phyloP scores from a whole-genome alignment of 257 asterid species.

The Ligustrum vulgare region DNA sequence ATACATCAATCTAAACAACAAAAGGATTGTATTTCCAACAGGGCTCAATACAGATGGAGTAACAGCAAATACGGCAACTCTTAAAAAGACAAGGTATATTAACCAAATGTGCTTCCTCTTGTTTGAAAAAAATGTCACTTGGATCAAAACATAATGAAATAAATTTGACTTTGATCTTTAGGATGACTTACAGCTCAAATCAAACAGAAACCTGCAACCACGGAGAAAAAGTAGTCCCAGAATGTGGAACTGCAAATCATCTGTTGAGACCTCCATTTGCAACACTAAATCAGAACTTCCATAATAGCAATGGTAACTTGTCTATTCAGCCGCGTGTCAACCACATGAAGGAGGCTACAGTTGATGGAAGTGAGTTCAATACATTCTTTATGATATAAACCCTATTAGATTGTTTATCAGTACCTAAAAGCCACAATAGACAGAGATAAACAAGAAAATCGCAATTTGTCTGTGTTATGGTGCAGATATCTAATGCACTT shows the following conservation, averaged over 20 bases:
- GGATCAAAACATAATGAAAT: conserved; percentile 13
- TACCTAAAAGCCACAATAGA: conserved; percentile 23
- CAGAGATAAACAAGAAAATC: conserved; percentile 10
- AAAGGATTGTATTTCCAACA: conserved; percentile 69
- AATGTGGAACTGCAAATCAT: conserved; percentile 33
- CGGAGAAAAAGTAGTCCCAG: conserved; percentile 33
- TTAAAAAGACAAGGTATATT: conserved; percentile 72
- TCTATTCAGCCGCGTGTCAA: conserved; percentile 33
- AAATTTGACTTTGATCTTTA: conserved; percentile 33
- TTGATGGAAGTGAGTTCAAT: conserved; percentile 39
- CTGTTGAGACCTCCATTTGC: conserved; percentile 70
- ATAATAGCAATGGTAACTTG: conserved; percentile 34
- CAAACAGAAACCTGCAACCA: conserved; percentile 32
- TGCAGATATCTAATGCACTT: background rate
- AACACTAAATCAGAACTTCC: conserved; percentile 53
- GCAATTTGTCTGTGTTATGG: background rate
- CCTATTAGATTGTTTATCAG: conserved; percentile 10
- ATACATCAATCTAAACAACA: conserved; percentile 69
- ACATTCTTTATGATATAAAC: background rate
- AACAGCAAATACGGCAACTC: conserved; percentile 49
- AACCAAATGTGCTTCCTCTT: conserved; percentile 5
- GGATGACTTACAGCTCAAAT: conserved; percentile 38
- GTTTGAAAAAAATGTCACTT: conserved; percentile 13
- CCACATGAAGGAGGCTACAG: conserved; percentile 33
- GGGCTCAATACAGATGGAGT: conserved; percentile 43